Percentiles rank a stretch among this genome's conserved stretches.
phyloP scores from a whole-genome alignment of 2,329 filamentous ascomycete genomes.

The Microcyclospora pomicola region DNA sequence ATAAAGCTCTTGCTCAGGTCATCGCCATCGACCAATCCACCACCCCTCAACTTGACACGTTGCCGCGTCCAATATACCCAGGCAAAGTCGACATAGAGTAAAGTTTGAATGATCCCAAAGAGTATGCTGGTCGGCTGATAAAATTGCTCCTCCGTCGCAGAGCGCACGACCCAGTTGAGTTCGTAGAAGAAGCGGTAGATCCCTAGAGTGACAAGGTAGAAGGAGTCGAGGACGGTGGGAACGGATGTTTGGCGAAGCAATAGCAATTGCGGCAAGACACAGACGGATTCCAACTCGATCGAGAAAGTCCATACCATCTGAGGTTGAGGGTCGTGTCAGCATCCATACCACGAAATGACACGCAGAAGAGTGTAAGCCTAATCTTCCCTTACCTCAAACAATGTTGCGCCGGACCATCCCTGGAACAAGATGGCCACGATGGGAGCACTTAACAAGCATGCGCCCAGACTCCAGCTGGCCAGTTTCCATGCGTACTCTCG shows the following conservation, averaged over 20 bases:
- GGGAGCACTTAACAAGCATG: conserved; percentile 54
- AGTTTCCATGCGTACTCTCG: conserved; percentile 89
- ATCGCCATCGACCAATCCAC: conserved; percentile 79
- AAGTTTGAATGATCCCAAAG: conserved; percentile 80
- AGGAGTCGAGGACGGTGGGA: conserved; percentile 92
- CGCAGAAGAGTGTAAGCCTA: background rate
- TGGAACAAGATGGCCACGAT: conserved; percentile 59
- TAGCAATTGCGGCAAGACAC: conserved; percentile 79
- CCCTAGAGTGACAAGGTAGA: conserved; percentile 77
- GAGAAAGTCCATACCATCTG: conserved; percentile 80
- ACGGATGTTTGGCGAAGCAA: conserved; percentile 89
- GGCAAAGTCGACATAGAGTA: conserved; percentile 83
- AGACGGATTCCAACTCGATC: conserved; percentile 80
- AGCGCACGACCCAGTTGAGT: conserved; percentile 59
- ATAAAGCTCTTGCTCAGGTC: conserved; percentile 79
- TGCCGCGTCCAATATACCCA: conserved; percentile 95
- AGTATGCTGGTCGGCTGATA: conserved; percentile 59
- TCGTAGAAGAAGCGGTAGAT: conserved; percentile 83
- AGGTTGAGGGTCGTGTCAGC: background rate
- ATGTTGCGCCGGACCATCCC: conserved; percentile 10
- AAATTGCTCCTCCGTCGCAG: conserved; percentile 44
- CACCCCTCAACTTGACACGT: conserved; percentile 80
- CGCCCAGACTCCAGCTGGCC: conserved; percentile 53
- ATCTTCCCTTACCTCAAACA: conserved; percentile 17
- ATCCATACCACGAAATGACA: background rate